Base-by-base conservation (phyloP, 129 eudicot species). In the Flaveria linearis region DNA sequence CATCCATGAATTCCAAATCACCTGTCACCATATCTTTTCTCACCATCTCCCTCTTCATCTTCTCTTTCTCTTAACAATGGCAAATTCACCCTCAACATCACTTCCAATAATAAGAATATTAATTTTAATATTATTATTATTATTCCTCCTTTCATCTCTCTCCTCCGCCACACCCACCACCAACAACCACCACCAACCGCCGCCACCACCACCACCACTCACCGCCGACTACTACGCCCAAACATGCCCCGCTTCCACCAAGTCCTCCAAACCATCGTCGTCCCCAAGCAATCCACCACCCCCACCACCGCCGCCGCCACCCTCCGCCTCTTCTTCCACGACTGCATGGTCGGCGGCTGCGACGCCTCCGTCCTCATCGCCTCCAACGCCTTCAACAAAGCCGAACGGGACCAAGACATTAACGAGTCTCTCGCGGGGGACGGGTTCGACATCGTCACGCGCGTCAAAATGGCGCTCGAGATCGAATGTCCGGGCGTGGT, bases 241-340 rank as follows among this genome's bases (percentile, higher is more conserved):
- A 56, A 6, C 87, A 28, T 88, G 92, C 71, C 89, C 1, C 66
- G 69, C 8, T 85, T 88, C 73, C 76, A 77, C 0, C 66, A 75
- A 12, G 73, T 88, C 82, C 55, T 88, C 22, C 82, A 56, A 25
- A 74, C 73, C 20, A 12, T 75, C 7, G 74, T 81, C 56, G 69
- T 78, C 30, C 77, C 82, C 0, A 88, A 86, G 60, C 94, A 88
- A 76, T 9, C 70, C 0, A 11, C 74, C 57, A 53, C 9, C 71
- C 90, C 96, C 36, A 87, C 91, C 80, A 85, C 96, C 55, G 96
- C 96, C 0, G 96, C 91, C 13, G 96, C 91, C 80, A 80, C 82
- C 74, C 89, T 89, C 73, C 89, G 91, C 33, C 71, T 84, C 56
- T 87, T 87, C 82, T 87, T 89, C 85, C 96, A 89, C 30, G 96